These are phyloP conservation scores for Boeremia lycopersici DNA, from an alignment of 2,329 filamentous ascomycete species.

Conservation along the genomic window DNA sequence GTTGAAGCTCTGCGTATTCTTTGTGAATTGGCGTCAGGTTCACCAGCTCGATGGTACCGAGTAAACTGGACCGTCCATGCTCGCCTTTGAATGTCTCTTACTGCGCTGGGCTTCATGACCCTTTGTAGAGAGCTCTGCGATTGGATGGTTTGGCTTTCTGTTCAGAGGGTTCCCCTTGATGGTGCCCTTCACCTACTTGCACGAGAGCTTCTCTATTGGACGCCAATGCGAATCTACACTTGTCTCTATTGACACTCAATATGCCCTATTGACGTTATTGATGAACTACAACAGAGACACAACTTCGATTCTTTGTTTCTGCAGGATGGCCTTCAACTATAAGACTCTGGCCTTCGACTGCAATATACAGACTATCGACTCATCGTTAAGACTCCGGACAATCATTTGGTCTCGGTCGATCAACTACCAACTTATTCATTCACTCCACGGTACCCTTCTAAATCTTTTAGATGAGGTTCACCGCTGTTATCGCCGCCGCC, in stretches of 20 bases:
- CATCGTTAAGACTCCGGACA: slow-evolving; percentile 4
- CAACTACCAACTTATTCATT: slow-evolving; percentile 17
- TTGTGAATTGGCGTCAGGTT: slow-evolving; percentile 16
- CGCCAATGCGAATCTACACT: slow-evolving; percentile 4
- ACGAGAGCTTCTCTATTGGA: slow-evolving; percentile 15
- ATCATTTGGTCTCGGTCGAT: slow-evolving; percentile 21
- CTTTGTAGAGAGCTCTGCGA: neutral
- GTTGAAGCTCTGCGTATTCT: slow-evolving; percentile 9
- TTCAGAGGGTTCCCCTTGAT: slow-evolving; percentile 19
- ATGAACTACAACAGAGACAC: slow-evolving; percentile 3
- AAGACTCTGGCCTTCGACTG: neutral
- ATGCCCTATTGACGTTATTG: slow-evolving; percentile 30
- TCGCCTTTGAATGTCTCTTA: neutral
- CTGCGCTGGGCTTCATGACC: slow-evolving; percentile 10
- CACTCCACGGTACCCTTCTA: slow-evolving; percentile 20
- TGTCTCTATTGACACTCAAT: slow-evolving; percentile 17
- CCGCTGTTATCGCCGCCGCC: slow-evolving; percentile 49
- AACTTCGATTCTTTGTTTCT: slow-evolving; percentile 7
- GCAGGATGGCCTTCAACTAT: slow-evolving; percentile 1
- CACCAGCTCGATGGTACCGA: slow-evolving; percentile 7
- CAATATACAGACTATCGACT: slow-evolving; percentile 18
- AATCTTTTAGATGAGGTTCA: slow-evolving; percentile 55
- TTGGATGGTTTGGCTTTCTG: slow-evolving; percentile 8
- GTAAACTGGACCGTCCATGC: slow-evolving; percentile 7
- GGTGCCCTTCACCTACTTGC: slow-evolving; percentile 23